Base-by-base conservation (phyloP, 345 rosid genomes). In the Salix dunnii region DNA sequence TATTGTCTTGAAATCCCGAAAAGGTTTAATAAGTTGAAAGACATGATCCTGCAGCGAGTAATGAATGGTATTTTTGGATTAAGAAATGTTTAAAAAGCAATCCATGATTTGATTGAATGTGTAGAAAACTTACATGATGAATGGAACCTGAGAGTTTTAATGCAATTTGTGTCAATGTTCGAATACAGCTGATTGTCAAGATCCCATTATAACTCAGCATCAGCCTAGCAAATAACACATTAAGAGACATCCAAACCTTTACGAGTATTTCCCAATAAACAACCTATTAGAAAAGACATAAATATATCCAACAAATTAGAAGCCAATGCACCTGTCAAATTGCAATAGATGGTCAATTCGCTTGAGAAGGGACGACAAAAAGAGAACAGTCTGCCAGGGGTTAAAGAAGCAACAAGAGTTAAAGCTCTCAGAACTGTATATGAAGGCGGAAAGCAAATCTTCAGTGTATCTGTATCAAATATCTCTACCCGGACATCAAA, bases 181-280 rank as follows among this genome's bases (percentile, higher is more conserved):
- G 88, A 77, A 93, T 96, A 90, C 99, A 96, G 89, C 98, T 92
- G 73, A 87, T 64, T 63, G 96, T 93, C 88, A 96, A 88, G 70
- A 92, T 90, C 75, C 99, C 98, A 77, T 91, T 96, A 88, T 92
- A 89, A 85, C 99, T 93, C 55, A 96, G 97, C 96, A 93, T 93
- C 86, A 96, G 82, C 92, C 98, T 95, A 81, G 74, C 62, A 71
- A 68, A 83, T 35, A 38, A 27, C 70, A 78, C 20, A 18, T 23
- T 68, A 53, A 71, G 10, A 63, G 55, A 81, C 17, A 72, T 7
- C 20, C 16, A 67, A 70, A 67, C 43, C 69, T 72, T 61, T 25
- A 27, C 58, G 75, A 70, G 30, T 61, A 63, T 38, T 43, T 40
- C 35, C 31, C 70, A 77, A 66, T 28, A 48, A 40, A 62, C 75